Conservation (phyloP, 176 grass and related monocot genomes). For the Triticum timopheevii region DNA sequence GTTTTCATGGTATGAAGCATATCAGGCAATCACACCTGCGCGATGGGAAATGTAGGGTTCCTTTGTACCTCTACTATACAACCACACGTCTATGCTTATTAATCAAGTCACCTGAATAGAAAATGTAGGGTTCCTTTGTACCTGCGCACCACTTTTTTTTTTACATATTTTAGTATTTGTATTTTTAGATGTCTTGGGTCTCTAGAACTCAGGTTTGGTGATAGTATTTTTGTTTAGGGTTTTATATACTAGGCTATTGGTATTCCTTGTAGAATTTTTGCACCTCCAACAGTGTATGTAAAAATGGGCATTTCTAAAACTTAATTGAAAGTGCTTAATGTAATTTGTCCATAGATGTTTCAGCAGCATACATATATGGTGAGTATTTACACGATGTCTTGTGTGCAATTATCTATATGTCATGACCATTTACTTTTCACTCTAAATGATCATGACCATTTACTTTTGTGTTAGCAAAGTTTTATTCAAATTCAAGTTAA, state of each 20-base stretch:
- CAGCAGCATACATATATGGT: too few species aligned
- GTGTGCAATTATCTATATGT: too few species aligned
- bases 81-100: too few species aligned
- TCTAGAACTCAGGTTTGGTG: background rate
- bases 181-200: background rate
- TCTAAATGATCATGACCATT: background rate
- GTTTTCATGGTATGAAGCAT: too few species aligned
- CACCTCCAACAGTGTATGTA: background rate
- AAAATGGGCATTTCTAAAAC: too few species aligned
- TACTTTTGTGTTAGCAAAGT: background rate
- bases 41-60: too few species aligned
- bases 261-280: background rate
- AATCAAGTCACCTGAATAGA: too few species aligned
- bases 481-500: background rate
- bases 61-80: too few species aligned
- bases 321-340: too few species aligned
- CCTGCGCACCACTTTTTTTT: background rate
- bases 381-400: too few species aligned
- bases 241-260: background rate
- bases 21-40: too few species aligned
- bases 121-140: background rate
- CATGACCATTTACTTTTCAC: background rate
- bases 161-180: background rate
- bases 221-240: background rate
- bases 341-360: too few species aligned